Conservation (phyloP, 495 filamentous ascomycete genomes). For the Trichoderma asperelloides region DNA sequence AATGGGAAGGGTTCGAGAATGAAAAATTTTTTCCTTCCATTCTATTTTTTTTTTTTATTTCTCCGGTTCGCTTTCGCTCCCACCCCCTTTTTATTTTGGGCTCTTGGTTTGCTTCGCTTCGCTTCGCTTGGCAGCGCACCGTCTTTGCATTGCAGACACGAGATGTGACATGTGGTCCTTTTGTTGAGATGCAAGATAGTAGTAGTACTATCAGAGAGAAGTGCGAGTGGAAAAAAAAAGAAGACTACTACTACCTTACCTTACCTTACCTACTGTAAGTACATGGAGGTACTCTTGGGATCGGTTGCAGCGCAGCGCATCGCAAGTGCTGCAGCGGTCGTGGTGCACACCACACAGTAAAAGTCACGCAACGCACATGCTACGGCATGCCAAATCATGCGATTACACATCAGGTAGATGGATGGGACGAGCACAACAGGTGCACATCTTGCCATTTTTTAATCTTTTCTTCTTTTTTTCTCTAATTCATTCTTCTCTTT, state of each 20-base stretch:
- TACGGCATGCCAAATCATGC: background rate
- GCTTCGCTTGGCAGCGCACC: too few species aligned
- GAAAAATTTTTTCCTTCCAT: background rate
- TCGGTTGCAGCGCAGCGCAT: background rate
- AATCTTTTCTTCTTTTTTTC: background rate
- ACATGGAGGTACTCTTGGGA: too few species aligned
- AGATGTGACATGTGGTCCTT: too few species aligned
- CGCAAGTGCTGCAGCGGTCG: background rate
- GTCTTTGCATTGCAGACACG: too few species aligned
- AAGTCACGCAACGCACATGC: background rate
- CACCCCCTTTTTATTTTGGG: too few species aligned
- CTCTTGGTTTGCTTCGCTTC: too few species aligned
- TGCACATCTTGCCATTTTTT: background rate
- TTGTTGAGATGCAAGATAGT: too few species aligned
- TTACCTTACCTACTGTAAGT: too few species aligned
- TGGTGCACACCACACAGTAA: background rate
- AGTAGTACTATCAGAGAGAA: too few species aligned
- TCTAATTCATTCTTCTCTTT: background rate
- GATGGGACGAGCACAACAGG: background rate
- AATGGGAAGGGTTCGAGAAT: background rate
- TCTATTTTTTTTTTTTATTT: background rate
- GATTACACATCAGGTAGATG: slow-evolving; percentile 1
- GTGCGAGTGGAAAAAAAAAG: too few species aligned
- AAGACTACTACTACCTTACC: too few species aligned
- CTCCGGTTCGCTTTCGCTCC: too few species aligned